phyloP scores from a whole-genome alignment of 192 early-diverging fungal genomes.

The Podila clonocystis region DNA sequence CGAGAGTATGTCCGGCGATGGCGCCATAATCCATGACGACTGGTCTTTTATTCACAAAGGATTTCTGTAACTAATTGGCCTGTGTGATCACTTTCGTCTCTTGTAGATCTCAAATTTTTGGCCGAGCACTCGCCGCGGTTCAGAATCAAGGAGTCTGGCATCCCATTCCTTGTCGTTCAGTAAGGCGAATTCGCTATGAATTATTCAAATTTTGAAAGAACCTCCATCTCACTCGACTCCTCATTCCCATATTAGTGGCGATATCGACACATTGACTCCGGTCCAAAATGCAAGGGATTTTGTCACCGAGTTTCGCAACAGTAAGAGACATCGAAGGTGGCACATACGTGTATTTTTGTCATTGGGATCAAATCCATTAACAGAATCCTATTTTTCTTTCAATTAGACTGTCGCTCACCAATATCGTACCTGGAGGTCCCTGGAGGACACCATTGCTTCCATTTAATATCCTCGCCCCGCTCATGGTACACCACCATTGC shows the following conservation, averaged over 20 bases:
- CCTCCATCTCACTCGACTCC: no score
- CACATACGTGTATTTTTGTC: not conserved
- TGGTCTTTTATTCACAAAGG: no score
- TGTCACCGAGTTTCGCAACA: conserved; percentile 40
- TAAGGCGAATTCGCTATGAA: conserved; percentile 2
- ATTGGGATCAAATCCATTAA: not conserved
- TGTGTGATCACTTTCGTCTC: not conserved
- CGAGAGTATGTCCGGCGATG: conserved; percentile 18
- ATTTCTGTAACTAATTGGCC: not conserved
- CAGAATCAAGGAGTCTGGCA: conserved; percentile 20
- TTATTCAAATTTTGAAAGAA: no score
- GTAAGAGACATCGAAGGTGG: conserved; percentile 6
- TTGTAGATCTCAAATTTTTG: conserved; percentile 46
- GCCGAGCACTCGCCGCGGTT: conserved; percentile 43
- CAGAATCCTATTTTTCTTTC: not conserved
- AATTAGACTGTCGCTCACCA: conserved; percentile 8
- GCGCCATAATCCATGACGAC: no score
- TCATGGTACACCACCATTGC: conserved; percentile 50
- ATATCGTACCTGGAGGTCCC: conserved; percentile 36
- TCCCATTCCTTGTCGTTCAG: conserved; percentile 53
- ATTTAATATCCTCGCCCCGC: conserved; percentile 52
- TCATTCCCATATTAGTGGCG: conserved; percentile 25
- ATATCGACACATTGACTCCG: conserved; percentile 48
- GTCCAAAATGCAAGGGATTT: conserved; percentile 42
- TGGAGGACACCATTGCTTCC: conserved; percentile 55